phyloP scores from a whole-genome alignment of 2,329 filamentous ascomycete species.

The Shiraia sp. region DNA sequence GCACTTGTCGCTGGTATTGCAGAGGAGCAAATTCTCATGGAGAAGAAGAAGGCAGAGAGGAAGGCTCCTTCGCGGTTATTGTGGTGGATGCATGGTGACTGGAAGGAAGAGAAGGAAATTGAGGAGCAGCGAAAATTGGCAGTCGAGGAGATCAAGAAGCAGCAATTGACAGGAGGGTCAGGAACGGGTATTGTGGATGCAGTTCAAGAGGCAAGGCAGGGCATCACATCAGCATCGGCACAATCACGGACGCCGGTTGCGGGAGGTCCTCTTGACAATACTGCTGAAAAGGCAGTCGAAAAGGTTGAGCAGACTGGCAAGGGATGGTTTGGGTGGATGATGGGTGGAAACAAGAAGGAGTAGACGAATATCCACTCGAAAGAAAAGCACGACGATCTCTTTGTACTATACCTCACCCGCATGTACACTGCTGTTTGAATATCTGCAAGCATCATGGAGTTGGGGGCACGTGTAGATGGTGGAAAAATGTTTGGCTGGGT shows the following conservation, averaged over 20 bases:
- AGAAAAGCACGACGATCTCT: conserved; percentile 7
- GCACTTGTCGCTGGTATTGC: conserved; percentile 61
- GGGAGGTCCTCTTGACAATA: conserved; percentile 53
- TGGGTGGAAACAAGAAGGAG: conserved; percentile 43
- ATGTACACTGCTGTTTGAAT: conserved; percentile 40
- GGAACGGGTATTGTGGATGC: conserved; percentile 33
- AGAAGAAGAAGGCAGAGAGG: conserved; percentile 39
- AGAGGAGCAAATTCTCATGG: conserved; percentile 60
- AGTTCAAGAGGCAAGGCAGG: conserved; percentile 38
- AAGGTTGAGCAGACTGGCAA: conserved; percentile 44
- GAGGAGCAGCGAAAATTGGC: conserved; percentile 39
- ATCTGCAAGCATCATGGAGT: conserved; percentile 41
- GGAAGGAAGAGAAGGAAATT: conserved; percentile 43
- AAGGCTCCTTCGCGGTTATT: conserved; percentile 35
- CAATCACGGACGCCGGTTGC: conserved; percentile 34
- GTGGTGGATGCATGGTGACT: conserved; percentile 43
- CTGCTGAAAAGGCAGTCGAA: conserved; percentile 47
- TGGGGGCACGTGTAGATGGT: conserved; percentile 22
- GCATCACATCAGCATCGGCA: conserved; percentile 16
- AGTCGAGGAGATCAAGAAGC: conserved; percentile 35
- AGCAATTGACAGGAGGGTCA: conserved; percentile 24
- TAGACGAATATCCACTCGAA: conserved; percentile 13
- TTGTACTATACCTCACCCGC: conserved; percentile 39
- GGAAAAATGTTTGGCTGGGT: conserved; percentile 16
- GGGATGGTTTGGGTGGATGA: conserved; percentile 53